phyloP scores from a whole-genome alignment of 208 protist species.

The Trichomonas tenax region DNA sequence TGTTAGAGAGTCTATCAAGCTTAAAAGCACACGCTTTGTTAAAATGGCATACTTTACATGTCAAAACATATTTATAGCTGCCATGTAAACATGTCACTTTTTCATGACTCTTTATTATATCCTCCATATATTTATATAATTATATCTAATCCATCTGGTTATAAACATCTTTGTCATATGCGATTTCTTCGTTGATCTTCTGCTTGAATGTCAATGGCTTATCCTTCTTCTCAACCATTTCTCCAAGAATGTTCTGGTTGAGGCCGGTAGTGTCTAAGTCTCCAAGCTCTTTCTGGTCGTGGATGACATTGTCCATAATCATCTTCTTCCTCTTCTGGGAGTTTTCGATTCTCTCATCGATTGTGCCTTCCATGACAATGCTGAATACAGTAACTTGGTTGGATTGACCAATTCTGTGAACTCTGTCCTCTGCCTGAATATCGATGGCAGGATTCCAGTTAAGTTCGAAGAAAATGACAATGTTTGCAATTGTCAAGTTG shows the following conservation, averaged over 20 bases:
- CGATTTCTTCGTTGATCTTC: neutral
- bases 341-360: neutral
- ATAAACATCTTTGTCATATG: neutral
- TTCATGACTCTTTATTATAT: no score
- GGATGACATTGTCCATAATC: neutral
- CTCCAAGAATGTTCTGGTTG: neutral
- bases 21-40: no score
- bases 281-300: neutral
- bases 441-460: neutral
- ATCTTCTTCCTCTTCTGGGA: neutral
- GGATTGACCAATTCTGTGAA: neutral
- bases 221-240: neutral
- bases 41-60: no score
- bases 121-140: no score
- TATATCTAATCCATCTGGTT: neutral
- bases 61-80: no score
- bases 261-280: neutral
- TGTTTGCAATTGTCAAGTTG: neutral
- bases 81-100: no score
- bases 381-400: neutral
- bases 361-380: neutral
- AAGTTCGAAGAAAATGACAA: slow-evolving; percentile 1
- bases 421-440: neutral
- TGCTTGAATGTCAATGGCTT: neutral
- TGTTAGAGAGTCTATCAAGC: no score